phyloP scores from a whole-genome alignment of 2,329 filamentous ascomycete species.

The Tetracladium maxilliforme region DNA sequence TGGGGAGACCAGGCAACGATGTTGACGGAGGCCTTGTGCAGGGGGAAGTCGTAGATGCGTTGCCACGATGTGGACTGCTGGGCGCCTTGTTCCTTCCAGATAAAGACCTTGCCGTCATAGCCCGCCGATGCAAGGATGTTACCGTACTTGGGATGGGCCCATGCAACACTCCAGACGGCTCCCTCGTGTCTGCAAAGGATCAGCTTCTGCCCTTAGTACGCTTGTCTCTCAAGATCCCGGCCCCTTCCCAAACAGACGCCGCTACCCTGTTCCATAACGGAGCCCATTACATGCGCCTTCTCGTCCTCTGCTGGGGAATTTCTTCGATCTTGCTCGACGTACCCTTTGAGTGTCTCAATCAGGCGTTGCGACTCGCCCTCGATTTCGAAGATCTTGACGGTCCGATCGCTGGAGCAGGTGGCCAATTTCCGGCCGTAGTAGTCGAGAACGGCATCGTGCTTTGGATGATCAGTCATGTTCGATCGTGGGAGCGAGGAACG shows the following conservation, averaged over 20 bases:
- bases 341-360: conserved; percentile 91
- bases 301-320: too few species aligned
- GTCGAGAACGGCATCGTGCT: conserved; percentile 97
- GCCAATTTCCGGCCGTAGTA: conserved; percentile 95
- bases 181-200: conserved; percentile 63
- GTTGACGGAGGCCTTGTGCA: conserved; percentile 94
- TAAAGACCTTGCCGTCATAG: conserved; percentile 96
- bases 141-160: conserved; percentile 97
- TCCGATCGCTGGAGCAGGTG: conserved; percentile 95
- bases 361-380: conserved; percentile 84
- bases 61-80: conserved; percentile 60
- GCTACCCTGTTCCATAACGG: neutral
- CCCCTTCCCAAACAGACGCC: neutral
- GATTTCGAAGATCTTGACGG: conserved; percentile 98
- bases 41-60: conserved; percentile 80
- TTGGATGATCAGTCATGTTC: conserved; percentile 10
- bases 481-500: conserved; percentile 13
- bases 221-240: neutral
- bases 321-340: conserved; percentile 19
- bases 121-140: conserved; percentile 91
- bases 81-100: conserved; percentile 74
- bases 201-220: neutral
- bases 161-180: conserved; percentile 93
- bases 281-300: too few species aligned
- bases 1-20: conserved; percentile 96